Percentiles rank a stretch among this genome's conserved stretches.
These are phyloP conservation scores for Alliaria petiolata DNA, from an alignment of 345 rosid genomes.

Conservation along the genomic window DNA sequence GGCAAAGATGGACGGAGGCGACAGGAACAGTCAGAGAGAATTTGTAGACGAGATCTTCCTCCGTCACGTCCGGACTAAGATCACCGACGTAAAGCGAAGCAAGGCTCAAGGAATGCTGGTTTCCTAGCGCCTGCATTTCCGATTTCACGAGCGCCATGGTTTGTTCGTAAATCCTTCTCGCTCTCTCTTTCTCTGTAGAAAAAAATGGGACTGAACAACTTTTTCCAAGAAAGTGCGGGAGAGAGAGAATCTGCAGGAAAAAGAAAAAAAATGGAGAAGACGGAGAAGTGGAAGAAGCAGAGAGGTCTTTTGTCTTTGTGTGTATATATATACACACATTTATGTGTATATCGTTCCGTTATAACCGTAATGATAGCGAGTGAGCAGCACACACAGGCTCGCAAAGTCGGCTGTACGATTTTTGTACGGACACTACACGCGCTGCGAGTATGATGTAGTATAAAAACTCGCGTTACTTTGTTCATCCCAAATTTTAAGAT, in stretches of 20 bases:
- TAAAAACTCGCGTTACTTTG: background rate
- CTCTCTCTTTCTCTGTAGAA: background rate
- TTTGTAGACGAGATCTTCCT: constrained; percentile 37
- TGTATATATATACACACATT: background rate
- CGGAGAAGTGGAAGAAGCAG: background rate
- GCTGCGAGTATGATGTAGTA: background rate
- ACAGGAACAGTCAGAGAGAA: constrained; percentile 41
- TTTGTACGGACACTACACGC: constrained; percentile 16
- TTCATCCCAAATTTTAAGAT: no score
- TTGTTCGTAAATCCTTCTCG: background rate
- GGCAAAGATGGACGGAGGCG: constrained; percentile 52
- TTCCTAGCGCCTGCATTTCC: constrained; percentile 4
- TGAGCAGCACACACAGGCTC: constrained; percentile 12
- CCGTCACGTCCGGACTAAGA: constrained; percentile 53
- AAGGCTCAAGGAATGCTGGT: background rate
- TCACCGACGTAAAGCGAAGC: constrained; percentile 69
- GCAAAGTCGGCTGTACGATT: constrained; percentile 18
- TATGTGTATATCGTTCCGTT: constrained; percentile 1
- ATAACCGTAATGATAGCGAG: constrained; percentile 31
- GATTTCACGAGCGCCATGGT: constrained; percentile 29
- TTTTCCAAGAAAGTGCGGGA: background rate
- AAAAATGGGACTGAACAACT: background rate
- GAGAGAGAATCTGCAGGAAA: background rate
- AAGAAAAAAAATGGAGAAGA: background rate
- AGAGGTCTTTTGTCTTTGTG: constrained; percentile 8